A percentile compares a stretch with the other conserved stretches of the same genome.
Evolutionary conservation across 352 stramenopile species (phyloP).

Genomic region (Elongisporangium undulatum): DNA sequence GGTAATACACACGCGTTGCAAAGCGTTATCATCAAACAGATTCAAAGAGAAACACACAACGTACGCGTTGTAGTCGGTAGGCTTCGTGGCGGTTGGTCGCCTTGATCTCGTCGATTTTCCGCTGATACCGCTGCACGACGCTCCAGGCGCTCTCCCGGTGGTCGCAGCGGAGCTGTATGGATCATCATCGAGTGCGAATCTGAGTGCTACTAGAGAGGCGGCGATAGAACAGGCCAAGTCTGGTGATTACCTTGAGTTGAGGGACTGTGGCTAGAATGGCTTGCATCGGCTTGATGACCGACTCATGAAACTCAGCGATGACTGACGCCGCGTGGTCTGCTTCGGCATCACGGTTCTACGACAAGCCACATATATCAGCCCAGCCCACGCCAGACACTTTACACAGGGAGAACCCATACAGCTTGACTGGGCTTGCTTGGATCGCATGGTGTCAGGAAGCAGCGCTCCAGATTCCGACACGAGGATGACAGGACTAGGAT

Average conservation of each 20-base stretch:
- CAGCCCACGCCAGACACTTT: no score
- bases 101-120: conserved; percentile 54
- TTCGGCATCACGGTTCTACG: conserved; percentile 13
- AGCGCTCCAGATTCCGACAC: conserved; percentile 11
- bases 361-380: no score
- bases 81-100: conserved; percentile 33
- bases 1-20: conserved; percentile 7
- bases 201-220: not conserved
- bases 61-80: conserved; percentile 46
- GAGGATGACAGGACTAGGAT: conserved; percentile 23
- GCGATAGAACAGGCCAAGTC: not conserved
- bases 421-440: not conserved
- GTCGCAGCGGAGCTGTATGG: conserved; percentile 47
- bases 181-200: not conserved
- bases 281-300: conserved; percentile 55
- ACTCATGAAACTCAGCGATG: conserved; percentile 46
- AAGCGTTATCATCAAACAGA: not conserved
- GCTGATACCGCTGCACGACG: conserved; percentile 53
- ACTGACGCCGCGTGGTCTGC: conserved; percentile 20
- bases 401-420: not conserved
- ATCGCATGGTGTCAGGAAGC: not conserved
- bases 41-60: conserved; percentile 8
- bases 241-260: conserved; percentile 36
- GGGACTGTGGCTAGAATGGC: conserved; percentile 46
- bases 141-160: conserved; percentile 56